Evolutionary conservation across 2,329 filamentous ascomycete genomes (phyloP).

Genomic region (Basipetospora chlamydospora): DNA sequence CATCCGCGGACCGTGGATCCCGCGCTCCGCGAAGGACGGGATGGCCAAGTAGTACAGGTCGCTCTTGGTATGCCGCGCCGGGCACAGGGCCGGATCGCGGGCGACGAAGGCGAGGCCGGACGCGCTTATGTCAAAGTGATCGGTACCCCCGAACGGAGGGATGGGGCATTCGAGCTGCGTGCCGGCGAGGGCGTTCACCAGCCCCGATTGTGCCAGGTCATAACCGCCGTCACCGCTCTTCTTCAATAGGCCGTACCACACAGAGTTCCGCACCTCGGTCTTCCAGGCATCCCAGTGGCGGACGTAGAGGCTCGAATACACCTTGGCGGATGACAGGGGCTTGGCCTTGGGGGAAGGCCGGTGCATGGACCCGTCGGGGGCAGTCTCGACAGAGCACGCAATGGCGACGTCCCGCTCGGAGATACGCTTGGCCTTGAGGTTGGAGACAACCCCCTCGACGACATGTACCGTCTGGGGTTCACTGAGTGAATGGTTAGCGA

Average conservation of each 20-base stretch:
- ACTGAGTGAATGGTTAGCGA: too few species aligned
- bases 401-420: slow-evolving; percentile 35
- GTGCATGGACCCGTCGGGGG: slow-evolving; percentile 53
- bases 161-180: slow-evolving; percentile 51
- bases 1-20: slow-evolving; percentile 34
- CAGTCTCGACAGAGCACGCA: slow-evolving; percentile 48
- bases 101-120: slow-evolving; percentile 58
- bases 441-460: slow-evolving; percentile 34
- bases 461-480: slow-evolving; percentile 5
- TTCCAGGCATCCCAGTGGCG: slow-evolving; percentile 75
- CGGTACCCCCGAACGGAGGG: slow-evolving; percentile 61
- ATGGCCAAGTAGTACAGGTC: slow-evolving; percentile 64
- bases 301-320: slow-evolving; percentile 64
- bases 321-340: slow-evolving; percentile 46
- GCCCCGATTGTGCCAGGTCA: slow-evolving; percentile 24
- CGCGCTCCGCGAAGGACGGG: slow-evolving; percentile 38
- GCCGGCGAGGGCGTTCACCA: slow-evolving; percentile 50
- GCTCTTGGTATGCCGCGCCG: slow-evolving; percentile 64
- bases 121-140: slow-evolving; percentile 64
- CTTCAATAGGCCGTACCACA: slow-evolving; percentile 56
- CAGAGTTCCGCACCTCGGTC: slow-evolving; percentile 50
- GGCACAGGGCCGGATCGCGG: slow-evolving; percentile 57
- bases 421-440: slow-evolving; percentile 41
- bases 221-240: slow-evolving; percentile 25
- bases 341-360: slow-evolving; percentile 48